Evolutionary conservation across 2,329 filamentous ascomycete species (phyloP).

Genomic region (Colletotrichum tropicicola): DNA sequence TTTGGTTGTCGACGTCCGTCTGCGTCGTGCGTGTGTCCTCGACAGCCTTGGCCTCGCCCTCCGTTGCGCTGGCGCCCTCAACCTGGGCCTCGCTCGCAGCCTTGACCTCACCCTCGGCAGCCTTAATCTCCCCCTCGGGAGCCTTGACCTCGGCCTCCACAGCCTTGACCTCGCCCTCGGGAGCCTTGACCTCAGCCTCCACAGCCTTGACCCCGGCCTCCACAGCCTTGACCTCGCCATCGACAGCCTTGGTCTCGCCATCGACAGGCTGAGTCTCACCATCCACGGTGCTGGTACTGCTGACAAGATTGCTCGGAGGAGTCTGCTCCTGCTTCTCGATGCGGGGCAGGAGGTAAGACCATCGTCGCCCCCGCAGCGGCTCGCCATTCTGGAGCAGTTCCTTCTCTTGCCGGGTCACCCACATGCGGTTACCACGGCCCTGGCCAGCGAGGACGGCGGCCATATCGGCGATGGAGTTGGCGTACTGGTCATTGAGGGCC

Average conservation of each 20-base stretch:
- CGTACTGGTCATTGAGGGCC: constrained; percentile 67
- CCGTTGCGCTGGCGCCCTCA: no score
- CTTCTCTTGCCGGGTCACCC: constrained; percentile 30
- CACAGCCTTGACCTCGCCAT: constrained; percentile 7
- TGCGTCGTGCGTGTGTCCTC: no score
- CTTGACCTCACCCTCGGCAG: no score
- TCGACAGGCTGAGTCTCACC: no score
- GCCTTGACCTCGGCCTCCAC: no score
- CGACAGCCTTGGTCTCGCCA: not conserved
- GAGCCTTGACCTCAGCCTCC: not conserved
- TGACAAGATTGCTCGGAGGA: no score
- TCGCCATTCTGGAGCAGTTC: constrained; percentile 19
- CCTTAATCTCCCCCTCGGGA: no score
- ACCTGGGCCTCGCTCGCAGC: no score
- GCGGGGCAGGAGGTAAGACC: not conserved
- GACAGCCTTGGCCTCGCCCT: no score
- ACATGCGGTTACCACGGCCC: constrained; percentile 61
- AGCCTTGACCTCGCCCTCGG: constrained; percentile 27
- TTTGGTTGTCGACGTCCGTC: no score
- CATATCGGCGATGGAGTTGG: constrained; percentile 71
- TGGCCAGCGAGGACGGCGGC: constrained; percentile 63
- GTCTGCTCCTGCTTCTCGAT: no score
- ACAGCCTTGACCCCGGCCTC: constrained; percentile 3
- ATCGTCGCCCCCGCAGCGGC: constrained; percentile 8
- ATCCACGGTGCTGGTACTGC: not conserved